Conservation (phyloP, 768 basidiomycete species). For the Kwoniella heveanensis region DNA sequence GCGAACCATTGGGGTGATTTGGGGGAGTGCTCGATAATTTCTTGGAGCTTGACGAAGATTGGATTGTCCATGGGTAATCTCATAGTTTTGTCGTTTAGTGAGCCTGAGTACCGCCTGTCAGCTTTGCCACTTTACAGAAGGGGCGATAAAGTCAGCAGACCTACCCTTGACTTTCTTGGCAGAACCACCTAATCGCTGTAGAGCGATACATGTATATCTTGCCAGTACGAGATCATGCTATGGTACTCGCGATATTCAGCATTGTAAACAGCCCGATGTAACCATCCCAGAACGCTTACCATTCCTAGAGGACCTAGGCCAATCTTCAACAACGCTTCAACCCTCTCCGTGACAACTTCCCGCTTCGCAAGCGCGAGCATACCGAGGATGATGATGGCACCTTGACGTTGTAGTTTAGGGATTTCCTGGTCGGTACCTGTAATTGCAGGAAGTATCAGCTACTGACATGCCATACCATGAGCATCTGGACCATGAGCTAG, state of each 20-base stretch:
- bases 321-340: slow-evolving; percentile 80
- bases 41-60: slow-evolving; percentile 80
- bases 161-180: slow-evolving; percentile 95
- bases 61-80: slow-evolving; percentile 83
- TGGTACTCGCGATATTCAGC: too few species aligned
- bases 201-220: slow-evolving; percentile 87
- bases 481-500: too few species aligned
- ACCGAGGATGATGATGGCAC: slow-evolving; percentile 92
- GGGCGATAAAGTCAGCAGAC: slow-evolving; percentile 10
- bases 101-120: slow-evolving; percentile 61
- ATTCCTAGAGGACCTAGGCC: slow-evolving; percentile 83
- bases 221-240: slow-evolving; percentile 87
- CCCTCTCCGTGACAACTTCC: slow-evolving; percentile 74
- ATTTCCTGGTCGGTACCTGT: slow-evolving; percentile 73
- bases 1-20: slow-evolving; percentile 93
- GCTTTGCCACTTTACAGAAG: background rate
- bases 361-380: slow-evolving; percentile 88
- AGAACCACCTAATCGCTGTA: slow-evolving; percentile 89
- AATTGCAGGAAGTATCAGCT: background rate
- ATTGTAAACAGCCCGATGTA: too few species aligned
- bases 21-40: slow-evolving; percentile 76
- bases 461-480: too few species aligned
- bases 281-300: slow-evolving; percentile 60
- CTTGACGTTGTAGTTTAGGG: slow-evolving; percentile 82
- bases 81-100: slow-evolving; percentile 79